Conservation (phyloP, 495 filamentous ascomycete genomes). For the Neurospora tetrasperma region DNA sequence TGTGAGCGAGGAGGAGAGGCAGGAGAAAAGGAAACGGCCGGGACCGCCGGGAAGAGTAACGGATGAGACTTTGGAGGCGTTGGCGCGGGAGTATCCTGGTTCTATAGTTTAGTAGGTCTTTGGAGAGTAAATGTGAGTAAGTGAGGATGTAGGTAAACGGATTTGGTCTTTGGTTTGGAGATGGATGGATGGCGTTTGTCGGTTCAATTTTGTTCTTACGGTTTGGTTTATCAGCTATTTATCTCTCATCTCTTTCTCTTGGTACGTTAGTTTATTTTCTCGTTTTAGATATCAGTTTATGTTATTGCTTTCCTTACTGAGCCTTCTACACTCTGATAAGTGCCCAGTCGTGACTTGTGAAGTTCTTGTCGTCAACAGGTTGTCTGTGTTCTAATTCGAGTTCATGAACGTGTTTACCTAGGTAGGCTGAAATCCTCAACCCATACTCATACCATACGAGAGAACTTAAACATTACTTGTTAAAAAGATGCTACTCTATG, state of each 20-base stretch:
- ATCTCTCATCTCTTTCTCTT: not conserved
- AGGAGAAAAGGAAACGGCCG: not conserved
- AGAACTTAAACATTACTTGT: too few species aligned
- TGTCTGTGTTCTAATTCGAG: too few species aligned
- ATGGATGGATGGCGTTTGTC: not conserved
- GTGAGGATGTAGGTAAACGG: not conserved
- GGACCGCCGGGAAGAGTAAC: not conserved
- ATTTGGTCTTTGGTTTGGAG: not conserved
- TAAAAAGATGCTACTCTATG: too few species aligned
- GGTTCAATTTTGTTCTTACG: not conserved
- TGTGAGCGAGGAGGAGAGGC: not conserved
- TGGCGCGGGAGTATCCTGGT: not conserved
- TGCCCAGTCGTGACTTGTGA: too few species aligned
- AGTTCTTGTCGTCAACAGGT: too few species aligned
- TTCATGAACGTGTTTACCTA: too few species aligned
- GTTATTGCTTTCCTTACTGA: too few species aligned
- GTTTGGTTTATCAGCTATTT: not conserved
- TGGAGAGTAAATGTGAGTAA: not conserved
- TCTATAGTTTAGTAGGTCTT: not conserved
- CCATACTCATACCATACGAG: too few species aligned
- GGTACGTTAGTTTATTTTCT: not conserved
- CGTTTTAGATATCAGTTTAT: not conserved
- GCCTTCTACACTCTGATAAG: too few species aligned
- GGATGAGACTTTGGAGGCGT: not conserved
- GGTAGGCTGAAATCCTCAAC: too few species aligned